phyloP scores from a whole-genome alignment of 768 basidiomycete genomes.

The Myochromella boudieri region DNA sequence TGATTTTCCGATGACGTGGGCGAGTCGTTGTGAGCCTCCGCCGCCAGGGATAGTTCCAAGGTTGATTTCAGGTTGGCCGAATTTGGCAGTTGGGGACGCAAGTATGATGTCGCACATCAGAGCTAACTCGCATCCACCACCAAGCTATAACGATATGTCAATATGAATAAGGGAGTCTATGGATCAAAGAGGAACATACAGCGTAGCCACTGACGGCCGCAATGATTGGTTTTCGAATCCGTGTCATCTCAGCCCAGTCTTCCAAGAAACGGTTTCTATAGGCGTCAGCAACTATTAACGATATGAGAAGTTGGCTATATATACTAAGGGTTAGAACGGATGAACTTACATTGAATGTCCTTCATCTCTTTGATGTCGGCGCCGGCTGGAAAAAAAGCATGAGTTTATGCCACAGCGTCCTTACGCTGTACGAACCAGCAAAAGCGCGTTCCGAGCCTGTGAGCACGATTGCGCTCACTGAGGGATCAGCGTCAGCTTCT shows the following conservation, averaged over 20 bases:
- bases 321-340: too few relatives aligned
- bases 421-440: slow-evolving; percentile 61
- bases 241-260: slow-evolving; percentile 75
- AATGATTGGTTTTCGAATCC: slow-evolving; percentile 88
- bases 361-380: slow-evolving; percentile 99
- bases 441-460: slow-evolving; percentile 94
- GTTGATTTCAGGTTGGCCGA: slow-evolving; percentile 96
- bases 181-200: slow-evolving; percentile 46
- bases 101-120: slow-evolving; percentile 96
- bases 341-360: slow-evolving; percentile 78
- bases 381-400: slow-evolving; percentile 69
- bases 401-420: too few relatives aligned
- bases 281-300: slow-evolving; percentile 85
- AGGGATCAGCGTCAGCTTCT: slow-evolving; percentile 67
- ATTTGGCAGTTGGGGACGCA: slow-evolving; percentile 84
- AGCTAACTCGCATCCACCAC: slow-evolving; percentile 95
- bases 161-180: too few relatives aligned
- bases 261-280: slow-evolving; percentile 85
- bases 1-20: slow-evolving; percentile 85
- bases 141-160: slow-evolving; percentile 57
- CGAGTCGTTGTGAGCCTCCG: slow-evolving; percentile 91
- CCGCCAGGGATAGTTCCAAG: slow-evolving; percentile 94
- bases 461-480: slow-evolving; percentile 82
- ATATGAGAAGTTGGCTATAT: too few relatives aligned
- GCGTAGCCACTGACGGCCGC: slow-evolving; percentile 96